Evolutionary conservation across 306 rosid species (phyloP).

Genomic region (Quercus bicolor): DNA sequence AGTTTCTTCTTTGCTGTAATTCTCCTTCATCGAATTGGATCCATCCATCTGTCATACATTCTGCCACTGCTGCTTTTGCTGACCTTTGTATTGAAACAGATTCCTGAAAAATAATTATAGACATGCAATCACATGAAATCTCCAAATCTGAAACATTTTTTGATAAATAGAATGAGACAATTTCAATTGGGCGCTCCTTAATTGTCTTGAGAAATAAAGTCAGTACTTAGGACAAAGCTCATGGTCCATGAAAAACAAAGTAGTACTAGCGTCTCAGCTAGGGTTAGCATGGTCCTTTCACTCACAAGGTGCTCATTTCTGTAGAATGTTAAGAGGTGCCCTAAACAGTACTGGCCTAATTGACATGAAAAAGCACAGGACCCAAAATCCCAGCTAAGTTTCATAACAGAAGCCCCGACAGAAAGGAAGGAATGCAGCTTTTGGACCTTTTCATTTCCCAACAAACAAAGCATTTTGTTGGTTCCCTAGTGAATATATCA

Average conservation of each 20-base stretch:
- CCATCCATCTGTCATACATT: constrained; percentile 69
- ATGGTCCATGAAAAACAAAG: constrained; percentile 31
- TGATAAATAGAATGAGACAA: not conserved
- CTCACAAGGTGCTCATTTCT: constrained; percentile 31
- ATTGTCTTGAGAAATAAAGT: not conserved
- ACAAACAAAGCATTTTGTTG: constrained; percentile 61
- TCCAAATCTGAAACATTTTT: constrained; percentile 3
- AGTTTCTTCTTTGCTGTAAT: constrained; percentile 61
- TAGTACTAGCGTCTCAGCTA: constrained; percentile 13
- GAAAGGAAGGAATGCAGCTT: constrained; percentile 91
- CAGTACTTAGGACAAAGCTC: constrained; percentile 19
- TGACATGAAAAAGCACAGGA: constrained; percentile 63
- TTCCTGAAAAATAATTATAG: constrained; percentile 47
- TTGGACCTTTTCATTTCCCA: constrained; percentile 89
- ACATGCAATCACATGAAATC: constrained; percentile 24
- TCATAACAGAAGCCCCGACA: constrained; percentile 80
- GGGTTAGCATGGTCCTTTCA: constrained; percentile 44
- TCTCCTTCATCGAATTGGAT: constrained; percentile 63
- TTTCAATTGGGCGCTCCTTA: not conserved
- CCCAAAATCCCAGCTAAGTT: constrained; percentile 67
- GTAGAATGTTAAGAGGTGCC: constrained; percentile 21
- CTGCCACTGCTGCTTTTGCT: constrained; percentile 46
- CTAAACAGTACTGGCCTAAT: constrained; percentile 31
- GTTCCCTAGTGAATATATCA: constrained; percentile 28
- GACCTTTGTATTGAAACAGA: constrained; percentile 57